phyloP scores from a whole-genome alignment of 2,329 filamentous ascomycete genomes.

The Claviceps capensis region DNA sequence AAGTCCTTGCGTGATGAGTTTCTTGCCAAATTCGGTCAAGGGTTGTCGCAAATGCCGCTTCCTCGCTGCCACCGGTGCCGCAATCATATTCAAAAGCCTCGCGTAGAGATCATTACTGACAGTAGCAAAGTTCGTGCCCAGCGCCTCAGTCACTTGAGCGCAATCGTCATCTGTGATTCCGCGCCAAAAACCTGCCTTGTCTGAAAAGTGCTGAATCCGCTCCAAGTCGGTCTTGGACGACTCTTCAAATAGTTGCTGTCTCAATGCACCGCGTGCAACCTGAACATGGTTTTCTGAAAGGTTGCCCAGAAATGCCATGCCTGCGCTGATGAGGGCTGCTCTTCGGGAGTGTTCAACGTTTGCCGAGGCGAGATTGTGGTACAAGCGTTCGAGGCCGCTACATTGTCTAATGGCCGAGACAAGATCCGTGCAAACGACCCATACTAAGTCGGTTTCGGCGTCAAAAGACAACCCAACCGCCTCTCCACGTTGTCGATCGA shows the following conservation, averaged over 20 bases:
- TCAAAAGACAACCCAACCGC: slow-evolving; percentile 69
- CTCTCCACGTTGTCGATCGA: slow-evolving; percentile 77
- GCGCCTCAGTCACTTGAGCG: slow-evolving; percentile 49
- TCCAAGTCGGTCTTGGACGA: slow-evolving; percentile 56
- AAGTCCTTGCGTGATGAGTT: slow-evolving; percentile 58
- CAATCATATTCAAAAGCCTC: slow-evolving; percentile 33
- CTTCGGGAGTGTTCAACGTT: slow-evolving; percentile 39
- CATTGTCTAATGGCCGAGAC: slow-evolving; percentile 69
- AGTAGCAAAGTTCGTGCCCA: slow-evolving; percentile 52
- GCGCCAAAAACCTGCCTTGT: slow-evolving; percentile 62
- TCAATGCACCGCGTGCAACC: slow-evolving; percentile 52
- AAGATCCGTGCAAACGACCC: slow-evolving; percentile 74
- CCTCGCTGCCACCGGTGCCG: slow-evolving; percentile 30
- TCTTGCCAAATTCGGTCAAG: slow-evolving; percentile 64
- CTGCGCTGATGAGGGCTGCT: slow-evolving; percentile 54
- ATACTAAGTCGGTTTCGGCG: slow-evolving; percentile 54
- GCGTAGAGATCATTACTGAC: slow-evolving; percentile 42
- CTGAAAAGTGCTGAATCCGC: slow-evolving; percentile 65
- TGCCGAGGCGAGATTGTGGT: slow-evolving; percentile 48
- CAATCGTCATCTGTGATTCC: slow-evolving; percentile 75
- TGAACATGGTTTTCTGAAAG: slow-evolving; percentile 58
- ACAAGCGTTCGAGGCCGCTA: slow-evolving; percentile 61
- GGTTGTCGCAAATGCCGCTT: slow-evolving; percentile 34
- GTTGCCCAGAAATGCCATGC: slow-evolving; percentile 53
- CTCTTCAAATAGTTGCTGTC: slow-evolving; percentile 62